Base-by-base conservation (phyloP, 192 early-diverging fungal species). In the Backusella westeae region DNA sequence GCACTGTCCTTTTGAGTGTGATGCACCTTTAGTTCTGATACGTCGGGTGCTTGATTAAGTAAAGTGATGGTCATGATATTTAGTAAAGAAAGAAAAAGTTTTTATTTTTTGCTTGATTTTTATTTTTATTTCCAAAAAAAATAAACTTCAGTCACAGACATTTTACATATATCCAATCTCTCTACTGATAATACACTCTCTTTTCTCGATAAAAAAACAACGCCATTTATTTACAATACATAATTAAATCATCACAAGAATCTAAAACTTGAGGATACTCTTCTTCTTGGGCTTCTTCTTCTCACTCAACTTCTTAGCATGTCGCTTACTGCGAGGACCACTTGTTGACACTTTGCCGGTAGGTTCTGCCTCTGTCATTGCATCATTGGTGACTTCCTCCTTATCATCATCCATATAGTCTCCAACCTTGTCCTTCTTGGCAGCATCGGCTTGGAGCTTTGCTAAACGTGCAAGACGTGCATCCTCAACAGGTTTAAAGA, bases 401-500 rank as follows among this genome's bases (percentile, higher is more conserved):
- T 36, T 35, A 23, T 69, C 69, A 23, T 66, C 53, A 23, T 81
- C 75, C 67, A 73, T 44, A 34, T 42, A 32, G 52, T 36, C 72
- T 36, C 76, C 68, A 5, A 79, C 71, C 21, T 71, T 80, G 44
- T 67, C 53, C 7, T 77, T 74, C 2, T 73, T 67, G 19, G 77
- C 78, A 6, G 80, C 80, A 29, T 74, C 79, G 26, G 75, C 74
- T 69, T 83, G 82, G 56, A 71, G 73, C 32, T 68, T 73, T 15
- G 82, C 82, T 34, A 89, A 71, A 66, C 89, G 82, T 34, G 77
- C 75, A 4, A 84, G 70, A 59, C 88, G 87, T 23, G 83, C 83
- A 73, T 82, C 82, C 69, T 90, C 89, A 38, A 89, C 86, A 67
- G 88, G 85, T 42, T 79, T 80, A 53, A 89, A 91, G 34, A 91